These are phyloP conservation scores for Sarocladium strictum DNA, from an alignment of 2,329 filamentous ascomycete genomes.

Conservation along the genomic window DNA sequence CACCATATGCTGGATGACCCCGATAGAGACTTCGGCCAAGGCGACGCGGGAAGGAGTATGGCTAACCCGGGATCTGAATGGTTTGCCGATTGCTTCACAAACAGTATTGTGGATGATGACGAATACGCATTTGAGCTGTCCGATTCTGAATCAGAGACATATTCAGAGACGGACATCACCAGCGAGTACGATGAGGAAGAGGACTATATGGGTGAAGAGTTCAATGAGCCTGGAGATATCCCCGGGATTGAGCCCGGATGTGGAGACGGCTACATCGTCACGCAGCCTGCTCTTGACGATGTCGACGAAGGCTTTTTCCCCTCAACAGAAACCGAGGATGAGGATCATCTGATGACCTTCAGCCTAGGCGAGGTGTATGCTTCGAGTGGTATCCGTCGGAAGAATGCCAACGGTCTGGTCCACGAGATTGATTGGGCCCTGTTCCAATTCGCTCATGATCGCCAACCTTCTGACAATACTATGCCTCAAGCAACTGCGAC, in stretches of 20 bases:
- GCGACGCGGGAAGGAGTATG: conserved; percentile 30
- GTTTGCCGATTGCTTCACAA: conserved; percentile 34
- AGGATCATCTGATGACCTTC: conserved; percentile 78
- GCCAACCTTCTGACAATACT: conserved; percentile 65
- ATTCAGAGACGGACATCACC: conserved; percentile 45
- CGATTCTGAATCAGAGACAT: conserved; percentile 51
- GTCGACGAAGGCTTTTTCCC: conserved; percentile 80
- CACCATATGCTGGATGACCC: conserved; percentile 89
- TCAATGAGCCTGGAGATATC: conserved; percentile 65
- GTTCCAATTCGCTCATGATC: conserved; percentile 69
- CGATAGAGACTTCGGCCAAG: conserved; percentile 34
- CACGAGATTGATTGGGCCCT: conserved; percentile 97
- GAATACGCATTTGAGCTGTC: conserved; percentile 57
- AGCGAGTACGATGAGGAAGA: conserved; percentile 47
- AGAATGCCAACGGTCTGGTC: conserved; percentile 62
- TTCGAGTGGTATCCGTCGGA: conserved; percentile 80
- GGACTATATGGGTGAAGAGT: conserved; percentile 47
- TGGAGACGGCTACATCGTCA: conserved; percentile 74
- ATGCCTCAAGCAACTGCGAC: conserved; percentile 40
- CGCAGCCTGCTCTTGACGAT: conserved; percentile 86
- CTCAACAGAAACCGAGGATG: conserved; percentile 60
- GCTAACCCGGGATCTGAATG: conserved; percentile 32
- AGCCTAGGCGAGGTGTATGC: conserved; percentile 80
- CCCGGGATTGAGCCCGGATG: conserved; percentile 70
- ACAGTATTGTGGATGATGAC: conserved; percentile 45